Percentiles rank a stretch among this genome's conserved stretches.
Conservation (phyloP, 257 asterid species). For the Solanum sitiens region DNA sequence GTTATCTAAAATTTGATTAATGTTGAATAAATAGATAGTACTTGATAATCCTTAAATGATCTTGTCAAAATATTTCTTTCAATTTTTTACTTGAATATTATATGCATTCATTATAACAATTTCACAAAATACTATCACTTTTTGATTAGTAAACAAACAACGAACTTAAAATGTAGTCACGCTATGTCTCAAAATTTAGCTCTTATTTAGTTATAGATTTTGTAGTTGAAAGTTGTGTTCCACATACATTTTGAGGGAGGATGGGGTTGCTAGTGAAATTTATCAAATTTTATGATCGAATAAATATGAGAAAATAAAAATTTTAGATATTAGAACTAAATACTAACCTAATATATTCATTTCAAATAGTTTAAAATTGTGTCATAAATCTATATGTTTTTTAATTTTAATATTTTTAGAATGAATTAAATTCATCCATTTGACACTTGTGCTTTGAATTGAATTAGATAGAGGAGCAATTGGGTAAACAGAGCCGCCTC, state of each 20-base stretch:
- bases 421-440: background rate
- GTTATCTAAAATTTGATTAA: background rate
- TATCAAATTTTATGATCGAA: no score
- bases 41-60: background rate
- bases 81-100: background rate
- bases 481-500: conserved; percentile 59
- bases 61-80: background rate
- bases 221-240: background rate
- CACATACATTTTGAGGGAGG: background rate
- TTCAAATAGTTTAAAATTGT: background rate
- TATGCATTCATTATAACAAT: no score
- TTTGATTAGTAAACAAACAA: background rate
- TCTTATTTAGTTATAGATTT: no score
- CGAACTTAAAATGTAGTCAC: background rate
- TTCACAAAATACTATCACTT: background rate
- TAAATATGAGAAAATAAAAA: no score
- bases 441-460: background rate
- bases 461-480: conserved; percentile 6
- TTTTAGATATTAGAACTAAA: no score
- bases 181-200: background rate
- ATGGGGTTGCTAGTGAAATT: background rate
- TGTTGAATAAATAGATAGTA: background rate
- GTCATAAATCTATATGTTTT: background rate
- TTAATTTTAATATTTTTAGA: background rate
- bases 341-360: background rate